Evolutionary conservation across 176 grass and related monocot genomes (phyloP).

Genomic region (Elymus sibiricus): DNA sequence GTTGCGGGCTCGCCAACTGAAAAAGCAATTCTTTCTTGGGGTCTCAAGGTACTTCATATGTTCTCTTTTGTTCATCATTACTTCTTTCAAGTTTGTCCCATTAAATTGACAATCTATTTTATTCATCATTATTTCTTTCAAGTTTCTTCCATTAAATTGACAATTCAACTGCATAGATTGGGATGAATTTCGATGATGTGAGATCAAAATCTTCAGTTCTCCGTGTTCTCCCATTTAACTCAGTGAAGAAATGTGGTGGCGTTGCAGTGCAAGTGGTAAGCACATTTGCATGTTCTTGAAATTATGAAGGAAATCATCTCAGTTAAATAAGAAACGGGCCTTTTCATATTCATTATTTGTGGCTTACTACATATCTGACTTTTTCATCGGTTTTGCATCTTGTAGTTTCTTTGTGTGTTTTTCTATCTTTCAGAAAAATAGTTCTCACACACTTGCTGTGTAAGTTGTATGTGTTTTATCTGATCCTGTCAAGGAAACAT

Average conservation of each 20-base stretch:
- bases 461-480: background rate
- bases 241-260: constrained; percentile 64
- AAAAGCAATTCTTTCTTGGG: constrained; percentile 66
- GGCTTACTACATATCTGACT: background rate
- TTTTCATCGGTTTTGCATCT: constrained; percentile 3
- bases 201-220: constrained; percentile 55
- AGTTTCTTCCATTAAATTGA: constrained; percentile 1
- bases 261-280: constrained; percentile 60
- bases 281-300: constrained; percentile 13
- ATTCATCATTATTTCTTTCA: background rate
- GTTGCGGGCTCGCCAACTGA: constrained; percentile 63
- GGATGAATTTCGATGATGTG: constrained; percentile 54
- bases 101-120: background rate
- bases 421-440: background rate
- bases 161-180: constrained; percentile 37
- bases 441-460: background rate
- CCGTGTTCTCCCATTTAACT: constrained; percentile 60
- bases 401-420: background rate
- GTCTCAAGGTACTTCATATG: constrained; percentile 41
- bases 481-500: background rate
- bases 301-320: constrained; percentile 8
- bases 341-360: background rate
- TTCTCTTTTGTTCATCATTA: background rate
- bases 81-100: background rate
- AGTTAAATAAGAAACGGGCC: background rate